Conservation (phyloP, 2,329 filamentous ascomycete genomes). For the Aspergillus proliferans region DNA sequence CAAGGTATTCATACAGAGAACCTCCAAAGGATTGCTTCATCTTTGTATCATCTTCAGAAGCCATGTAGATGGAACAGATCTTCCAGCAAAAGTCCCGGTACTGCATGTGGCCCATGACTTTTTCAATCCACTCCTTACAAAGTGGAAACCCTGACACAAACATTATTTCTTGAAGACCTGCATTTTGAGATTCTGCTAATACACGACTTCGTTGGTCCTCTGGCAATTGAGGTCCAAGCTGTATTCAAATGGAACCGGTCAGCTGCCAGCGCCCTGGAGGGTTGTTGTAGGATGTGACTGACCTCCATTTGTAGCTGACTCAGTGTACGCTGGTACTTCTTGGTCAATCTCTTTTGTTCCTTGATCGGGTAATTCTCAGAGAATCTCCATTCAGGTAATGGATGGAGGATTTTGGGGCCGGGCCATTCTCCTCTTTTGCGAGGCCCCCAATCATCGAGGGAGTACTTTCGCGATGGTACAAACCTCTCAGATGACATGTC, state of each 20-base stretch:
- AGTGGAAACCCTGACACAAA: neutral
- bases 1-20: neutral
- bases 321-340: neutral
- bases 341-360: neutral
- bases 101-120: neutral
- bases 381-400: no score
- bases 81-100: slow-evolving; percentile 1
- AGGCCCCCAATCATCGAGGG: no score
- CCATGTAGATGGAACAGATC: neutral
- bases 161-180: neutral
- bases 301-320: neutral
- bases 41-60: neutral
- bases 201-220: neutral
- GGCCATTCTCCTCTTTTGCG: no score
- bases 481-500: no score
- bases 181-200: neutral
- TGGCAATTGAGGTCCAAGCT: neutral
- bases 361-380: no score
- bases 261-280: neutral
- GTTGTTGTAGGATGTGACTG: neutral
- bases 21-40: neutral
- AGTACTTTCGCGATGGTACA: no score
- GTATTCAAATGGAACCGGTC: neutral
- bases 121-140: neutral
- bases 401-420: no score